Evolutionary conservation across 805 yeast genomes (phyloP).

Genomic region (Wickerhamomyces kurtzmanii): DNA sequence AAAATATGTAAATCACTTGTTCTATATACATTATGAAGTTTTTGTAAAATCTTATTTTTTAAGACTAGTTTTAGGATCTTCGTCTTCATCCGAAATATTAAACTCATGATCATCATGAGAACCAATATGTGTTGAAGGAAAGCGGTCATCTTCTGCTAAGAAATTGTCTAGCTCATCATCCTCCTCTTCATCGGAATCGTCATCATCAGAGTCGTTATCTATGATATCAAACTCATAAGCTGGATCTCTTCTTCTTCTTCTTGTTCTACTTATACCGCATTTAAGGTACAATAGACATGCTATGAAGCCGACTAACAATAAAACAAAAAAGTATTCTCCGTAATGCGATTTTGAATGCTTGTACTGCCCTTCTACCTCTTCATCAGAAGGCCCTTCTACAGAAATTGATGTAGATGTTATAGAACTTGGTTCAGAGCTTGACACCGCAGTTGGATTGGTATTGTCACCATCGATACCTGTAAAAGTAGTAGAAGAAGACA

Average conservation of each 20-base stretch:
- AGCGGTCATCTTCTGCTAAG: too few species aligned
- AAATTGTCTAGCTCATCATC: background rate
- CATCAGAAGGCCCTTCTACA: constrained; percentile 16
- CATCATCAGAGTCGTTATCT: constrained; percentile 44
- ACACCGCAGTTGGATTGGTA: background rate
- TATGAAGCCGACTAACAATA: constrained; percentile 50
- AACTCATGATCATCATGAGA: too few species aligned
- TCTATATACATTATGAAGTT: too few species aligned
- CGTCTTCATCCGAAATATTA: background rate
- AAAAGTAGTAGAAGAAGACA: background rate
- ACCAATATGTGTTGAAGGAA: too few species aligned
- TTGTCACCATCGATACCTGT: background rate
- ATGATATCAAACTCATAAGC: constrained; percentile 72
- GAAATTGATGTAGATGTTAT: constrained; percentile 7
- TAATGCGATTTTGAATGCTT: constrained; percentile 32
- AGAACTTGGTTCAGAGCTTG: constrained; percentile 1
- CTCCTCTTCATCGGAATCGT: constrained; percentile 15
- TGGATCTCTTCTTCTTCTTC: constrained; percentile 37
- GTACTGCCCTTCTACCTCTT: constrained; percentile 25
- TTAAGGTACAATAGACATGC: constrained; percentile 32
- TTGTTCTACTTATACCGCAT: constrained; percentile 30
- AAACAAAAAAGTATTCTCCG: constrained; percentile 50
- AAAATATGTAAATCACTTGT: too few species aligned
- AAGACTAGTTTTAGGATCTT: too few species aligned
- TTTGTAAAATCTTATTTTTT: too few species aligned